These are phyloP conservation scores for Herpetomonas tarakana DNA, from an alignment of 208 protist species.

Conservation along the genomic window DNA sequence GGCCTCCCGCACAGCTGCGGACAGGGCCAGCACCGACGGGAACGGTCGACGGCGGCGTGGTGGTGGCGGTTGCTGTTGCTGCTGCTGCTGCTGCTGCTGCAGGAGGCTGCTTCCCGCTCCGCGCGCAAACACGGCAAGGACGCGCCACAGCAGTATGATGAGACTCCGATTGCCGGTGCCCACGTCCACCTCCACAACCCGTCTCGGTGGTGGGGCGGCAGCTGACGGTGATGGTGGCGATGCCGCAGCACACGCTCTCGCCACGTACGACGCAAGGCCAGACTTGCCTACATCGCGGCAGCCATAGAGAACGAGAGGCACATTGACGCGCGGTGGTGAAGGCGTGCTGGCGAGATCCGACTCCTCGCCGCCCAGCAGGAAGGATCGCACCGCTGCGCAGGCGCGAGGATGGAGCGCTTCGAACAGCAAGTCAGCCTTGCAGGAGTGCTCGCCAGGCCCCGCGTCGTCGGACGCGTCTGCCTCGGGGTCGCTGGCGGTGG, in stretches of 20 bases:
- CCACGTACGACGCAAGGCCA: constrained; percentile 51
- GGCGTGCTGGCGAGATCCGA: not conserved
- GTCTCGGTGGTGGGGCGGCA: constrained; percentile 10
- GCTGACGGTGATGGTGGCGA: constrained; percentile 6
- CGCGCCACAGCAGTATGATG: constrained; percentile 49
- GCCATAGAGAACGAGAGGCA: constrained; percentile 75
- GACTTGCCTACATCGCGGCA: constrained; percentile 49
- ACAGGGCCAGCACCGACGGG: constrained; percentile 36
- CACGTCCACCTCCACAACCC: constrained; percentile 38
- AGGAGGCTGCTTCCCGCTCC: too few species aligned
- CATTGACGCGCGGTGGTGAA: constrained; percentile 23
- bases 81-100: not conserved
- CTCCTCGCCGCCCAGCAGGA: constrained; percentile 38
- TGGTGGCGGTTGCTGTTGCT: too few species aligned
- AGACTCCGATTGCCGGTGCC: constrained; percentile 41
- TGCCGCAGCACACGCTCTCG: constrained; percentile 8
- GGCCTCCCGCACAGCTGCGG: constrained; percentile 33
- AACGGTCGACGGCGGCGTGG: constrained; percentile 21
- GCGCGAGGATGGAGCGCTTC: not conserved
- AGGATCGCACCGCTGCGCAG: not conserved
- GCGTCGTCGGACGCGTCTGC: not conserved
- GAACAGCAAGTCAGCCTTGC: not conserved
- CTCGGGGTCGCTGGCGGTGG: not conserved
- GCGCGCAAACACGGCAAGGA: constrained; percentile 46
- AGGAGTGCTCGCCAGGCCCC: not conserved